Percentiles rank a stretch among this genome's conserved stretches.
Evolutionary conservation across 352 stramenopile genomes (phyloP).

Genomic region (Pythium aquatile): DNA sequence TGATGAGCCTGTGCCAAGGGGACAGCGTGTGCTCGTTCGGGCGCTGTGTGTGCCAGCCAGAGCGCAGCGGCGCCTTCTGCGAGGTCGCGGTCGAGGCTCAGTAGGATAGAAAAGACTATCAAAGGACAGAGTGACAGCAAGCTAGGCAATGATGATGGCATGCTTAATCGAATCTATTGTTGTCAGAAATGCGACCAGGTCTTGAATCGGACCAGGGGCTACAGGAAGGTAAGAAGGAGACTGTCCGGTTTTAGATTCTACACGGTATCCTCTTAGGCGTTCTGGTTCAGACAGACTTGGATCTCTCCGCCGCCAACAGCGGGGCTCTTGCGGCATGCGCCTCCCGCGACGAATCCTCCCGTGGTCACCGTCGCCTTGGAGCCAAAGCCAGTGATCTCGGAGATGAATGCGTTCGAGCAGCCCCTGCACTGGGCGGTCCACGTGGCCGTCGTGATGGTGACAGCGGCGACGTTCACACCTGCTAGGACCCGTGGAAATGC

Average conservation of each 20-base stretch:
- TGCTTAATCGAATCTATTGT: too few relatives aligned
- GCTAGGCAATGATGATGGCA: too few relatives aligned
- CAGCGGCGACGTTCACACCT: neutral
- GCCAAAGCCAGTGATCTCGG: constrained; percentile 6
- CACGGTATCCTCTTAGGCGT: neutral
- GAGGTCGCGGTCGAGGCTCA: neutral
- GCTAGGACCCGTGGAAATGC: neutral
- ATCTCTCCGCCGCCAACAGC: constrained; percentile 7
- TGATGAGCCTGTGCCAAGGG: constrained; percentile 10
- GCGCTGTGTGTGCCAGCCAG: neutral
- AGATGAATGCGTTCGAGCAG: constrained; percentile 12
- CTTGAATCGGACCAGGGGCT: too few relatives aligned
- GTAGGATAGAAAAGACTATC: too few relatives aligned
- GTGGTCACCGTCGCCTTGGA: neutral
- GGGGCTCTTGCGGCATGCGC: constrained; percentile 1
- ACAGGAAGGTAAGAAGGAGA: too few relatives aligned
- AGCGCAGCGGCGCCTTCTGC: constrained; percentile 5
- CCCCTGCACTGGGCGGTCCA: constrained; percentile 12
- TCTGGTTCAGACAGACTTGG: constrained; percentile 6
- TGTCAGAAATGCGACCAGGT: too few relatives aligned
- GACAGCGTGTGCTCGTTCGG: constrained; percentile 2
- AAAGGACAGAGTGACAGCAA: too few relatives aligned
- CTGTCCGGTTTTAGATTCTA: too few relatives aligned
- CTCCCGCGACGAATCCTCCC: constrained; percentile 5
- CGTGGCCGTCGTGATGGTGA: neutral